Base-by-base conservation (phyloP, 208 protist genomes). In the Herpetomonas muscarum region DNA sequence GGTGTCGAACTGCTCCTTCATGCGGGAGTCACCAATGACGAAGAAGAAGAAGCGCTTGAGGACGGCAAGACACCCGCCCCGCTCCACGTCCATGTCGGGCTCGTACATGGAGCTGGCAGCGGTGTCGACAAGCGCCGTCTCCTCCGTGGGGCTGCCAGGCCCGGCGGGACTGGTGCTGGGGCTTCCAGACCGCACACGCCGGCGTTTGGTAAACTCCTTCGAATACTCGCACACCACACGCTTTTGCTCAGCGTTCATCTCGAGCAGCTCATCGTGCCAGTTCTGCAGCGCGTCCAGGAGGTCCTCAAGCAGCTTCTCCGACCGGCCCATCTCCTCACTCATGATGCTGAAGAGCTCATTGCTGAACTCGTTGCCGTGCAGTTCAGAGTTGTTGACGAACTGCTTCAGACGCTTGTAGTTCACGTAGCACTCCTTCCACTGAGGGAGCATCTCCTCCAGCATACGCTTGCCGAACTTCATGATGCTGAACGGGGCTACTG, bases 401-500 rank as follows among this genome's bases (percentile, higher is more conserved):
- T 85, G 77, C 69, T 95, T 95, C 2, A 95, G 71, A 0, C 70
- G 72, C 69, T 95, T 92, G 65, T 95, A 95, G 58, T 79, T 84
- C 31, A 95, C 83, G 67, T 95, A 95, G 60, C 73, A 85, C 17
- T 81, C 78, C n/a, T 60, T 62, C 85, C 89, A 95, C 56, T 95
- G 70, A 22, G 75, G 74, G 37, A 93, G 78, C 26, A 90, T 79
- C 66, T 95, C 85, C 54, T 92, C 82, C 46, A 79, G 68, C 51
- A 95, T 39, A 30, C 89, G 89, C 69, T 95, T 95, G 15, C 89
- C 89, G 59, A 95, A 95, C 81, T 95, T 95, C 89, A 95, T 93
- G 36, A 56, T 6, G n/a, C n/a, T n/a, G n/a, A n/a, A n/a, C n/a
- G n/a, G n/a, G n/a, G n/a, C n/a, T n/a, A n/a, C n/a, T n/a, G n/a